These are phyloP conservation scores for Porcisia hertigi DNA, from an alignment of 208 protist species.

Conservation along the genomic window DNA sequence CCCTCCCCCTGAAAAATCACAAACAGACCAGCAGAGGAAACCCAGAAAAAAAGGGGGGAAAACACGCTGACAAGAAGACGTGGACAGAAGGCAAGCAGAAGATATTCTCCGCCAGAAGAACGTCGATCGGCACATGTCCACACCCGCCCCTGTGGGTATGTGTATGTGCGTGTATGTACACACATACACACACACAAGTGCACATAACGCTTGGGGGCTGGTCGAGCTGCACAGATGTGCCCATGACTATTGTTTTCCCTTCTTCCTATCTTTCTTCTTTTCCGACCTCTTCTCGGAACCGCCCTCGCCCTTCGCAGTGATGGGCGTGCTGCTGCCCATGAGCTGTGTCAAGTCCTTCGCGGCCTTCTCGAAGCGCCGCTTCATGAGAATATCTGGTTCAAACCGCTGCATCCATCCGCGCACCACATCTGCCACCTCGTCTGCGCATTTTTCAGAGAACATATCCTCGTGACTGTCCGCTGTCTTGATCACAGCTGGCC, in stretches of 20 bases:
- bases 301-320: slow-evolving; percentile 10
- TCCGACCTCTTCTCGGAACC: slow-evolving; percentile 51
- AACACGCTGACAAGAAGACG: too few relatives aligned
- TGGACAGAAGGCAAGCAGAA: neutral
- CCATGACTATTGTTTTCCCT: slow-evolving; percentile 24
- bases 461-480: slow-evolving; percentile 57
- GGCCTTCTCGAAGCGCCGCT: slow-evolving; percentile 77
- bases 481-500: slow-evolving; percentile 61
- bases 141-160: neutral
- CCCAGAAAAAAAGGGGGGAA: too few relatives aligned
- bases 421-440: slow-evolving; percentile 66
- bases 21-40: too few relatives aligned
- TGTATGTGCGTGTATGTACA: neutral
- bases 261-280: slow-evolving; percentile 85
- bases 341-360: slow-evolving; percentile 77
- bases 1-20: too few relatives aligned
- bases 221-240: neutral
- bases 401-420: slow-evolving; percentile 80
- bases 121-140: neutral
- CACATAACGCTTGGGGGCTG: neutral
- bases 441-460: slow-evolving; percentile 46
- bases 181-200: neutral
- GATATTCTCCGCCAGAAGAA: neutral
- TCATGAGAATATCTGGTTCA: slow-evolving; percentile 71
- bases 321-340: slow-evolving; percentile 37